A percentile compares a stretch with the other conserved stretches of the same genome.
phyloP scores from a whole-genome alignment of 495 filamentous ascomycete species.

The Penicillium waksmanii region DNA sequence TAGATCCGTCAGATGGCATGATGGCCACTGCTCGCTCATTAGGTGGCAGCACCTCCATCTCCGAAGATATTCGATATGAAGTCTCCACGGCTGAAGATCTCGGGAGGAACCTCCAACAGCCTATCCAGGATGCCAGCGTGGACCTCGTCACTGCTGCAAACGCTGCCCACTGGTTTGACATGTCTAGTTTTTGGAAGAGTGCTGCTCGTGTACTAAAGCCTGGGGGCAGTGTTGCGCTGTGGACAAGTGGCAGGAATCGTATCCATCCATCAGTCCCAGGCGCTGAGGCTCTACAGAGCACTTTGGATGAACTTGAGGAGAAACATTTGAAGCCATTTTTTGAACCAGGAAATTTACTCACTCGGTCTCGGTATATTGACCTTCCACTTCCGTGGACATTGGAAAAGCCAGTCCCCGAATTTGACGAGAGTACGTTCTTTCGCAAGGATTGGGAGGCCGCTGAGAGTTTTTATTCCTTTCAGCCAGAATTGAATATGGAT shows the following conservation, averaged over 20 bases:
- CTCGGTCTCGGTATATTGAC: conserved; percentile 40
- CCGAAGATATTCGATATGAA: conserved; percentile 42
- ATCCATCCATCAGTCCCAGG: conserved; percentile 41
- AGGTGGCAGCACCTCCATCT: conserved; percentile 35
- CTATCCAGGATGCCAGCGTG: conserved; percentile 39
- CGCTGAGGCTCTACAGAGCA: conserved; percentile 29
- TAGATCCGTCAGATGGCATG: conserved; percentile 59
- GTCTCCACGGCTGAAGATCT: conserved; percentile 52
- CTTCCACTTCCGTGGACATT: conserved; percentile 57
- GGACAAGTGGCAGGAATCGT: conserved; percentile 34
- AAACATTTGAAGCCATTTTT: conserved; percentile 39
- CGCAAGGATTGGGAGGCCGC: conserved; percentile 43
- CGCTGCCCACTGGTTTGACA: conserved; percentile 66
- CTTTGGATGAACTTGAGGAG: conserved; percentile 35
- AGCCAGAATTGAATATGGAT: conserved; percentile 30
- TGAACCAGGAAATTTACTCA: conserved; percentile 39
- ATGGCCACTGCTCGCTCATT: conserved; percentile 47
- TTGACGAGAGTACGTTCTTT: conserved; percentile 44
- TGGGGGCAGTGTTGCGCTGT: conserved; percentile 60
- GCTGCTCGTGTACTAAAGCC: conserved; percentile 56
- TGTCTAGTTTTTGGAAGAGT: conserved; percentile 54
- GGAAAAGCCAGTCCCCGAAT: conserved; percentile 34
- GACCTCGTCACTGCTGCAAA: conserved; percentile 57
- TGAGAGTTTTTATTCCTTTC: conserved; percentile 20
- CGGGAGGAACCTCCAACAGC: conserved; percentile 14